Evolutionary conservation across 2,329 filamentous ascomycete genomes (phyloP), one percentile per base, ranked within the genome.

Genomic region (Rachicladosporium sp.): DNA sequence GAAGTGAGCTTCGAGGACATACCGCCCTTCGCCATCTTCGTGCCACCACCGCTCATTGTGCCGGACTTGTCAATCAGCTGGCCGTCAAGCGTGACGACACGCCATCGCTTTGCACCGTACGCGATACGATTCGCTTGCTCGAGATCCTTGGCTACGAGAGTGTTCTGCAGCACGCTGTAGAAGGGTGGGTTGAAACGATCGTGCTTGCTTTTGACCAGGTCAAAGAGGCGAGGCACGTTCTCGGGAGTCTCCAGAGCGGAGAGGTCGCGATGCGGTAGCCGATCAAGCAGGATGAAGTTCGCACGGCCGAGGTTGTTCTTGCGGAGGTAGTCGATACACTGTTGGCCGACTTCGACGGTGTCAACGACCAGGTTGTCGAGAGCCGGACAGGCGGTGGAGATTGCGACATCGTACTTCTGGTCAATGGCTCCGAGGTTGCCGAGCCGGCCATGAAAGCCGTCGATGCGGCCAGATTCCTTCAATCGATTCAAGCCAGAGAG

Each of bases 1-100:
- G 84, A 75, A n/a, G 83, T 80, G 34, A 93, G 78, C 63, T 94
- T 96, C 8, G 88, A 93, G 0, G 89, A 96, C 93, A 98, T 98
- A 42, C 87, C 78, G 1, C 93, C 93, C 56, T 80, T 86, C 52
- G 89, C 88, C 41, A 91, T 84, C 10, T 84, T 83, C 34, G 77
- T 89, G 41, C 91, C 91, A 70, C 91, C 91, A 68, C 91, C 91
- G 43, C 85, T 94, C 91, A 98, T 96, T 29, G 91, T 96, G 70
- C 91, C 91, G 1, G 89, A 95, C 59, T 93, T 93, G 65, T 98
- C 91, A 50, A 98, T 96, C 38, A 98, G 73, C 60, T 95, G 88
- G 36, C 91, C 91, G 44, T 88, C 86, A 2, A 98, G 74, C 0
- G 91, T 98, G 31, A 98, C 91, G 3, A 98, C 91, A 48, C 91